Percentiles rank a stretch among this genome's conserved stretches.
Evolutionary conservation across 2,329 filamentous ascomycete species (phyloP).

Genomic region (Cadophora luteo-olivacea): DNA sequence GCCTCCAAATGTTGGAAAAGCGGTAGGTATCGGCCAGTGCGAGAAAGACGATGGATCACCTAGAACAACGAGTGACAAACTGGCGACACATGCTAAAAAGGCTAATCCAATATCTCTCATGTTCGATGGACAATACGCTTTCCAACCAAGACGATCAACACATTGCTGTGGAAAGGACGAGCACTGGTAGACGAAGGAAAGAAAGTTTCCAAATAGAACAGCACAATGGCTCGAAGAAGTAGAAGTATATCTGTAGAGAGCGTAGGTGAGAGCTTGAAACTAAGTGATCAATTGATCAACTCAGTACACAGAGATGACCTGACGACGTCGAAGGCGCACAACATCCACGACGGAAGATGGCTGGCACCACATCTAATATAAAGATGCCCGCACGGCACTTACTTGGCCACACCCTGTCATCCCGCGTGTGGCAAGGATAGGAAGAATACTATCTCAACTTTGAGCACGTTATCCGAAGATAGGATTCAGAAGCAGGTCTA

Average conservation of each 20-base stretch:
- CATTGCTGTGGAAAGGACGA: conserved; percentile 33
- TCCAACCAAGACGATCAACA: conserved; percentile 36
- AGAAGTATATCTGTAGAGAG: conserved; percentile 27
- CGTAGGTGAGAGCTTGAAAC: conserved; percentile 24
- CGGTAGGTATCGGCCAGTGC: conserved; percentile 1
- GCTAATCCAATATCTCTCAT: conserved; percentile 33
- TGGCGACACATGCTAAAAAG: conserved; percentile 28
- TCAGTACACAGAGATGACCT: conserved; percentile 31
- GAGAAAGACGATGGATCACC: conserved; percentile 16
- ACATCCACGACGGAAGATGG: conserved; percentile 29
- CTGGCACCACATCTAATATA: conserved; percentile 38
- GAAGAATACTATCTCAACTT: conserved; percentile 25
- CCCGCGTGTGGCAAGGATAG: conserved; percentile 31
- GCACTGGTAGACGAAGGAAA: conserved; percentile 22
- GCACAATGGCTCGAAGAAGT: conserved; percentile 34
- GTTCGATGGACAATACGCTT: conserved; percentile 23
- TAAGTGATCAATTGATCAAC: conserved; percentile 39
- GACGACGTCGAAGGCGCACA: conserved; percentile 35
- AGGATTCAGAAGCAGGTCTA: conserved; percentile 29
- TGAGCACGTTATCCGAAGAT: conserved; percentile 27
- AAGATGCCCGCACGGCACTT: conserved; percentile 30
- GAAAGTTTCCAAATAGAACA: conserved; percentile 25
- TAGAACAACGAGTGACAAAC: conserved; percentile 29
- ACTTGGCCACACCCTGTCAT: conserved; percentile 27
- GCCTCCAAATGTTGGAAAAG: not conserved